These are phyloP conservation scores for Lichtheimia ramosa DNA, from an alignment of 371 early-diverging fungal genomes.

Conservation along the genomic window DNA sequence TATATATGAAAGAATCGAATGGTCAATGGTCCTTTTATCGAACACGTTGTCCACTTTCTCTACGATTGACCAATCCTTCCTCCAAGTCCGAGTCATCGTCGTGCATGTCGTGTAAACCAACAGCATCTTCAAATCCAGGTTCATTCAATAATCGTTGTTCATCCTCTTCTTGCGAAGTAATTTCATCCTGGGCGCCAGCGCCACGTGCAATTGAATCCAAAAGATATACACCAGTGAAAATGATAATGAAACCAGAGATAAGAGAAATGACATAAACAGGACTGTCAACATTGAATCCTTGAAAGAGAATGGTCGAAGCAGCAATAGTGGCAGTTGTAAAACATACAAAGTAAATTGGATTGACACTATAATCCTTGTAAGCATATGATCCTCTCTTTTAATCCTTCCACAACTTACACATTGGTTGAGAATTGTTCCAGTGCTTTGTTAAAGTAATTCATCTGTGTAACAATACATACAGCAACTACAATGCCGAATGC, in stretches of 20 bases:
- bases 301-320: slow-evolving; percentile 86
- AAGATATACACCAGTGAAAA: slow-evolving; percentile 89
- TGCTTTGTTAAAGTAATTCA: slow-evolving; percentile 97
- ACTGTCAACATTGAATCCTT: slow-evolving; percentile 80
- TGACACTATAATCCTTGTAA: slow-evolving; percentile 48
- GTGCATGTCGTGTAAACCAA: slow-evolving; percentile 8
- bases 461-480: slow-evolving; percentile 84
- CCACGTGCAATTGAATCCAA: slow-evolving; percentile 50
- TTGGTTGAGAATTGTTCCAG: slow-evolving; percentile 88
- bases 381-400: background rate
- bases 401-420: slow-evolving; percentile 45
- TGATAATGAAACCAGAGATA: slow-evolving; percentile 86
- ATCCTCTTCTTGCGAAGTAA: slow-evolving; percentile 12
- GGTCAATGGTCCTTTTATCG: background rate
- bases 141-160: slow-evolving; percentile 33
- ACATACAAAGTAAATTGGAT: slow-evolving; percentile 90
- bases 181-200: slow-evolving; percentile 13
- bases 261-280: slow-evolving; percentile 76
- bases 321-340: slow-evolving; percentile 91
- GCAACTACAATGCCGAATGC: slow-evolving; percentile 81
- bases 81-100: slow-evolving; percentile 32
- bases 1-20: too few relatives aligned
- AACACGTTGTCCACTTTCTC: slow-evolving; percentile 7
- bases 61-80: slow-evolving; percentile 4
- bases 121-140: slow-evolving; percentile 47